These are phyloP conservation scores for Rhododendron kiyosumense DNA, from an alignment of 148 eudicot species.

Conservation along the genomic window DNA sequence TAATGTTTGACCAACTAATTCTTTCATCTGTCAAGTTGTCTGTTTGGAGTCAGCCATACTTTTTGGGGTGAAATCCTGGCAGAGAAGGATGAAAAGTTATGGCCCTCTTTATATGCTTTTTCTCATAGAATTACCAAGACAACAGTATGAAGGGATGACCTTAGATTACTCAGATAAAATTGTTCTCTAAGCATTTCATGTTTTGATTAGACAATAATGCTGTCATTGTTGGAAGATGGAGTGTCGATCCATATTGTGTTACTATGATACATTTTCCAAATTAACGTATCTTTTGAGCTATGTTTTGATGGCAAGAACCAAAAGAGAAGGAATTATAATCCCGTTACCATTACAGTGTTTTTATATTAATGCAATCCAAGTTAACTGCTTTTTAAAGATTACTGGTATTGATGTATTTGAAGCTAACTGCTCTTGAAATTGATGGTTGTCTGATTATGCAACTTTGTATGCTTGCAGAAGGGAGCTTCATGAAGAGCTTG, in stretches of 20 bases:
- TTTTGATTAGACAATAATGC: neutral
- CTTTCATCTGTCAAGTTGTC: neutral
- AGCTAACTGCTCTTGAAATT: neutral
- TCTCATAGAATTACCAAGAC: neutral
- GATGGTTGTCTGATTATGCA: neutral
- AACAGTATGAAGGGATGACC: neutral
- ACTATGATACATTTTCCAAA: neutral
- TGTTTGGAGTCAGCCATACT: neutral
- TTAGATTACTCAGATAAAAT: neutral
- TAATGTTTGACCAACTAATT: neutral
- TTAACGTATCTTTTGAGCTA: neutral
- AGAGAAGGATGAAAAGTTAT: neutral
- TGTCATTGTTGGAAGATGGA: neutral
- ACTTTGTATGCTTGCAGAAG: conserved; percentile 52
- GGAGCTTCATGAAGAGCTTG: conserved; percentile 98
- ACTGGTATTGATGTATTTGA: neutral
- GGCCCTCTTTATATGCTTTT: neutral
- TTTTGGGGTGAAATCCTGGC: neutral
- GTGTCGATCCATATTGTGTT: neutral
- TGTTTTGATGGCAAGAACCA: neutral
- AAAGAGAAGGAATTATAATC: too few relatives aligned
- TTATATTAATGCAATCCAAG: neutral
- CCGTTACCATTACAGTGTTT: neutral
- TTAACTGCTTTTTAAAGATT: neutral
- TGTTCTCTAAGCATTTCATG: neutral